Evolutionary conservation across 768 basidiomycete genomes (phyloP).

Genomic region (Terana coerulea): DNA sequence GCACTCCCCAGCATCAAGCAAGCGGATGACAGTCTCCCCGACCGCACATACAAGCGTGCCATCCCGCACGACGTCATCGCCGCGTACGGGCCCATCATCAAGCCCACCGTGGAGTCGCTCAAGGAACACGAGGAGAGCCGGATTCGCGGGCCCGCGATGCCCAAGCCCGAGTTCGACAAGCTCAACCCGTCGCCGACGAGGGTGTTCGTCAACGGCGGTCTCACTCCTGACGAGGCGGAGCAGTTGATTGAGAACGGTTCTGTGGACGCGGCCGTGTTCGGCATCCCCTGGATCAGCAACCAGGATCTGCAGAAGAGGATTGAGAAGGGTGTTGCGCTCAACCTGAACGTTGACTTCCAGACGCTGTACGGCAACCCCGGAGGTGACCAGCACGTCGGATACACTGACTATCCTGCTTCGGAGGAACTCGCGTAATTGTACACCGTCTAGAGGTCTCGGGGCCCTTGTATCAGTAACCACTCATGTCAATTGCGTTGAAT

Average conservation of each 20-base stretch:
- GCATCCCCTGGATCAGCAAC: constrained; percentile 4
- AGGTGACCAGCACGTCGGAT: not conserved
- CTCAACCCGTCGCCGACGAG: constrained; percentile 7
- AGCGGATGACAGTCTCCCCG: not conserved
- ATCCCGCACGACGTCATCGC: constrained; percentile 9
- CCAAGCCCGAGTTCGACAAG: not conserved
- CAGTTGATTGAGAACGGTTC: constrained; percentile 2
- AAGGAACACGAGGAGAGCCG: not conserved
- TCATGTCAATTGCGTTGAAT: too few relatives aligned
- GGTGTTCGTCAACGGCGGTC: constrained; percentile 8
- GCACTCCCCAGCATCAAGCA: not conserved
- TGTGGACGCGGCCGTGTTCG: constrained; percentile 9
- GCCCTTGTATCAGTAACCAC: too few relatives aligned
- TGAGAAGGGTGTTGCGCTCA: constrained; percentile 3
- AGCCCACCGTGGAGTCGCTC: not conserved
- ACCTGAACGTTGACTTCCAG: not conserved
- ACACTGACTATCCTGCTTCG: not conserved
- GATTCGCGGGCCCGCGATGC: constrained; percentile 6
- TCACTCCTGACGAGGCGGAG: constrained; percentile 6
- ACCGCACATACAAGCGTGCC: not conserved
- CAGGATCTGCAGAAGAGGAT: constrained; percentile 9
- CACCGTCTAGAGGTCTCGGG: too few relatives aligned
- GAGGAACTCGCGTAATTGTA: too few relatives aligned
- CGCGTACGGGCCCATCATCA: constrained; percentile 5
- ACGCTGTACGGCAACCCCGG: constrained; percentile 1